Base-by-base conservation (phyloP, 129 eudicot species). In the Apium graveolens region DNA sequence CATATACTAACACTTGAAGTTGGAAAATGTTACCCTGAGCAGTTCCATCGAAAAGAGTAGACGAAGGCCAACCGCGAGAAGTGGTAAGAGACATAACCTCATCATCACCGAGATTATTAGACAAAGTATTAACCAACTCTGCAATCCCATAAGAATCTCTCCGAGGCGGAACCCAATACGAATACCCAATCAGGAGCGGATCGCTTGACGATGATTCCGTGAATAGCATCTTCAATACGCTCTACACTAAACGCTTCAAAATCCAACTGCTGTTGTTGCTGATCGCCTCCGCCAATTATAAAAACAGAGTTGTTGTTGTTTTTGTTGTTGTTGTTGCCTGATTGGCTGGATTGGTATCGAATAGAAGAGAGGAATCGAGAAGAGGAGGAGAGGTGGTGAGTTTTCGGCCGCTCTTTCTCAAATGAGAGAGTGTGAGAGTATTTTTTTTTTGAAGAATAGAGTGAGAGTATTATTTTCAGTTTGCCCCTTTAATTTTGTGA, bases 91-190 rank as follows among this genome's bases (percentile, higher is more conserved):
- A 81, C 84, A 84, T 49, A 44, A 43, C 35, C 79, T 84, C 80
- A 63, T 81, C 86, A 0, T 80, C 80, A 4, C 83, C 39, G 5
- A 51, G 71, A 5, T 86, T 7, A 63, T 79, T 80, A 20, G 83
- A 48, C 24, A 87, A 73, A 38, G 70, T 29, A 26, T 73, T 70
- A 12, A 86, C 84, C 43, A 89, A 9, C 8, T 87, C 78, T 0
- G 84, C 86, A 26, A 85, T 55, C 12, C 91, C 89, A 53, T 83
- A 78, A 5, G 87, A 79, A 63, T 66, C 31, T 0, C 80, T 78
- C 1, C 81, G 82, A 1, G 94, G 94, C 0, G 94, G 94, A 27
- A 89, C 94, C 94, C 94, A 89, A 41, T 85, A 89, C 7, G 91
- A 89, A 5, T 78, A 84, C 11, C 91, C 94, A 89, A 81, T 87